These are phyloP conservation scores for Dipodascus geniculatus DNA, from an alignment of 805 yeast species.

Conservation along the genomic window DNA sequence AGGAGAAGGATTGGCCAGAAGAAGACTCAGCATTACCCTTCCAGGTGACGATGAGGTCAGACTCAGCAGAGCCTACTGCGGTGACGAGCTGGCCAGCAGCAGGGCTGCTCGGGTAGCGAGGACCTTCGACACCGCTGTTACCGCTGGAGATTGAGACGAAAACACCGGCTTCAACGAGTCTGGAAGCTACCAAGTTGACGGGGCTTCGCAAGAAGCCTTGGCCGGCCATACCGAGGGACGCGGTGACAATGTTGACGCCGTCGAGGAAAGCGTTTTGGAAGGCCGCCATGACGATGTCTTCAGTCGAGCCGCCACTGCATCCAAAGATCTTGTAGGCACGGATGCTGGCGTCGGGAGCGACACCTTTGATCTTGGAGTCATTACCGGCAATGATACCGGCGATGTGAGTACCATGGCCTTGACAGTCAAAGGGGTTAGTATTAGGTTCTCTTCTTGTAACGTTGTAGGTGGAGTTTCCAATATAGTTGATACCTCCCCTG, in stretches of 20 bases:
- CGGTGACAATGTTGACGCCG: slow-evolving; percentile 9
- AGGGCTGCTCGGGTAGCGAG: slow-evolving; percentile 4
- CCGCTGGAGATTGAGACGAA: slow-evolving; percentile 16
- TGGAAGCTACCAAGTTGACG: slow-evolving; percentile 6
- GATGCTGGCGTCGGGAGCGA: slow-evolving; percentile 15
- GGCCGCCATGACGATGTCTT: slow-evolving; percentile 10
- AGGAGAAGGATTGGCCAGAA: not conserved
- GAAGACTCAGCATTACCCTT: not conserved
- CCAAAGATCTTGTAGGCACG: slow-evolving; percentile 15
- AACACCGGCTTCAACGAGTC: slow-evolving; percentile 11
- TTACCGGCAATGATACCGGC: slow-evolving; percentile 16
- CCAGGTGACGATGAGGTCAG: not conserved
- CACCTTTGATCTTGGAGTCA: slow-evolving; percentile 10
- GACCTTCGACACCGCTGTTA: slow-evolving; percentile 1
- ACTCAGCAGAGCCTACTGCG: slow-evolving; percentile 2
- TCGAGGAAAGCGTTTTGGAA: slow-evolving; percentile 9
- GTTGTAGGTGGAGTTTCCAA: not conserved
- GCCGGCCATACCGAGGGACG: slow-evolving; percentile 15
- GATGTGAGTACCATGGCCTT: slow-evolving; percentile 20
- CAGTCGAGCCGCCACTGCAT: slow-evolving; percentile 12
- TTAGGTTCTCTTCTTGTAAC: not conserved
- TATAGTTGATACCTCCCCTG: slow-evolving; percentile 12
- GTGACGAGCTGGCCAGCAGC: slow-evolving; percentile 6
- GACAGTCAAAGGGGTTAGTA: slow-evolving; percentile 10
- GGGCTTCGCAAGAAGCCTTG: slow-evolving; percentile 8